phyloP scores from a whole-genome alignment of 345 rosid species.

The Zanthoxylum bungeanum region DNA sequence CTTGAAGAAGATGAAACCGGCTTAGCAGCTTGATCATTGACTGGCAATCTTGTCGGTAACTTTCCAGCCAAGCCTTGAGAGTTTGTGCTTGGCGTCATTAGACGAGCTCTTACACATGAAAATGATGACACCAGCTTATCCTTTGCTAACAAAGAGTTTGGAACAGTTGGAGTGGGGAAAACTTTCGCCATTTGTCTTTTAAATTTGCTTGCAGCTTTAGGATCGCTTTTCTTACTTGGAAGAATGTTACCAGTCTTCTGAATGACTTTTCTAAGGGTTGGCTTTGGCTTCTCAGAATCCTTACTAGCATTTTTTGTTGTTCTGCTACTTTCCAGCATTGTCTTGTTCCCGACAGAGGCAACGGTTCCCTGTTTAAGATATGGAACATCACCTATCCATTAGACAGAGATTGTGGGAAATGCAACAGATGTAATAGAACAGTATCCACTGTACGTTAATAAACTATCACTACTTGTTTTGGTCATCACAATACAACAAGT shows the following conservation, averaged over 20 bases:
- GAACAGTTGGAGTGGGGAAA: background rate
- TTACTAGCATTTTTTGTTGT: conserved; percentile 1
- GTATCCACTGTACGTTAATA: background rate
- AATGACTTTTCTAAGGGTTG: background rate
- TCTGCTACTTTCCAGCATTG: conserved; percentile 3
- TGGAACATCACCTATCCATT: background rate
- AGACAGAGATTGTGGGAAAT: background rate
- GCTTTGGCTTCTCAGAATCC: conserved; percentile 6
- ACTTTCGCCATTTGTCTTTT: background rate
- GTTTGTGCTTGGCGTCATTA: background rate
- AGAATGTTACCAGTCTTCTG: background rate
- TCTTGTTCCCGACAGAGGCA: conserved; percentile 2
- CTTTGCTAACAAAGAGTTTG: background rate
- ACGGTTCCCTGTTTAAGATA: conserved; percentile 9
- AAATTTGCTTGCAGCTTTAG: conserved; percentile 1
- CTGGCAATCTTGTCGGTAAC: background rate
- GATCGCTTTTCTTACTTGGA: conserved; percentile 6
- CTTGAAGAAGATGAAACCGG: background rate
- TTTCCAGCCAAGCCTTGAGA: conserved; percentile 6
- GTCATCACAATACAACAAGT: background rate
- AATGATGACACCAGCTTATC: background rate
- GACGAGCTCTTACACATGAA: background rate
- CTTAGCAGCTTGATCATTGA: conserved; percentile 11
- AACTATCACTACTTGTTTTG: background rate
- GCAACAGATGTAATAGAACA: background rate